Base-by-base conservation (phyloP, 768 basidiomycete genomes). In the Chalciporus pseudorubinellus region DNA sequence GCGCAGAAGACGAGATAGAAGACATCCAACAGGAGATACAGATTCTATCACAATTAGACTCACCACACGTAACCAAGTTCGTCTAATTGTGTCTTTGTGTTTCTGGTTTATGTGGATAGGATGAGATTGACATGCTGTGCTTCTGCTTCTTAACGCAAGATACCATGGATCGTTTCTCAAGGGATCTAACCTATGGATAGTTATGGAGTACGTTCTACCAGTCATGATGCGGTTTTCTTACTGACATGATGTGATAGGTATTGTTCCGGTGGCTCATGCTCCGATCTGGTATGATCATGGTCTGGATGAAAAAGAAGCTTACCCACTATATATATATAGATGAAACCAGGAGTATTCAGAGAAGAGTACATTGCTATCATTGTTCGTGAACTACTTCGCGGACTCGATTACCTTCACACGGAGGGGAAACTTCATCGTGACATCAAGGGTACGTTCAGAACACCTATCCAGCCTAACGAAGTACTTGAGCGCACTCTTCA, bases 291-390 rank as follows among this genome's bases (percentile, higher is more conserved):
- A 72, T 61, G 78, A 75, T 60, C 57, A 39, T 21, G 40, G 24
- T 51, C 53, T 44, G 39, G 46, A 46, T 43, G 29, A 36, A 40
- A 26, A 40, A 1, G 16, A 14, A 9, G 20, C 44, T 57, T 43
- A 43, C 59, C 60, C 31, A 63, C 24, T 24, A 48, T 36, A 48
- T 36, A 34, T 43, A 46, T 46, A 33, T 64, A 98, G 94, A 95
- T 99, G 92, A 98, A 98, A 75, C 92, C 95, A 2, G 97, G 97
- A 12, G 89, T 93, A 3, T 98, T 99, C 70, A 79, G 92, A 56
- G 97, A 99, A 75, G 97, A 99, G 65, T 98, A 99, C 63, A 98
- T 99, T 58, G 97, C 95, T 7, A 98, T 98, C 67, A 89, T 99
- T 60, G 83, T 92, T 41, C 83, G 91, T 43, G 97, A 99, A 70